Evolutionary conservation across 192 early-diverging fungal genomes (phyloP), one percentile per base, ranked within the genome.

Genomic region (Helicostylum pulchrum): DNA sequence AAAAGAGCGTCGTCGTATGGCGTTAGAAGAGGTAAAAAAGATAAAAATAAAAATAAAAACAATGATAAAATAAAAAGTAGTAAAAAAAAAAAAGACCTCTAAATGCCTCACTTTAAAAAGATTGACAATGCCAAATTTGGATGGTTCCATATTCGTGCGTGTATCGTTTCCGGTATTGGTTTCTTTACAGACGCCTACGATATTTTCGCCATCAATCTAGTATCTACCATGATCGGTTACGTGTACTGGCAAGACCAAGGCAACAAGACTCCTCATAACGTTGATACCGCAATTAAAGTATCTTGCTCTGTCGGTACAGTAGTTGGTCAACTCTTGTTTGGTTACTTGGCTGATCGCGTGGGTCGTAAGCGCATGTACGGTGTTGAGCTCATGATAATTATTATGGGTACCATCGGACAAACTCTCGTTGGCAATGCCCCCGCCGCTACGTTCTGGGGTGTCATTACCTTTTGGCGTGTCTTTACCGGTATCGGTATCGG

Each of bases 101-200:
- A 26, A 26, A 39, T 11, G 14, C 5, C 19, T 39, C 20, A 36
- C 2, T 39, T 26, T 67, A 76, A n/a, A n/a, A n/a, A n/a, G 80
- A 85, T 85, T 61, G 89, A 91, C 63, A 87, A 88, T 67, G 87
- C 84, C 19, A 85, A 88, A 71, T 89, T 91, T 43, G 83, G 83
- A 23, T 87, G 85, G 88, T 88, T 87, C 74, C 88, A 90, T 68
- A 77, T 90, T 68, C 85, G 85, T 45, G 82, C 88, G n/a, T 88
- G 85, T 71, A 61, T 90, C 53, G 83, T 90, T 9, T 83, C 87
- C 12, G 88, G 87, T 52, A 82, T 89, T 31, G 89, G 92, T 49
- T 94, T 96, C 80, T 89, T 94, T 62, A 93, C 92, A 36, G 94
- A 98, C 68, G 88, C 93, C 5, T 96, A 96, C 75, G 95, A 98